A percentile compares a stretch with the other conserved stretches of the same genome.
Conservation (phyloP, 495 filamentous ascomycete genomes). For the Viridothelium virens region DNA sequence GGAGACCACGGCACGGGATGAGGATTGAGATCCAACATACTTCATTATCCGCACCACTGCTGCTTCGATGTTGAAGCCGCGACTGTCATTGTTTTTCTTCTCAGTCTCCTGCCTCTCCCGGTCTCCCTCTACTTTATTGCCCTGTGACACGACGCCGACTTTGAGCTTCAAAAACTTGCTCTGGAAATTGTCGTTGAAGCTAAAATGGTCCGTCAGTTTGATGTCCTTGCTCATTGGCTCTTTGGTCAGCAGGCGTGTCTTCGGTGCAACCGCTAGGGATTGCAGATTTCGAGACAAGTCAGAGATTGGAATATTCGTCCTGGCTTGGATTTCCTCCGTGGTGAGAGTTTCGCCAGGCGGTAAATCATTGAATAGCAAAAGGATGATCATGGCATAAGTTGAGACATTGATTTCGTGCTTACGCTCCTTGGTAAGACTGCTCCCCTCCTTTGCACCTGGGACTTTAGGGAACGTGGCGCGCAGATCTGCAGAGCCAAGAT, state of each 20-base stretch:
- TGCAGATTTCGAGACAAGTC: constrained; percentile 80
- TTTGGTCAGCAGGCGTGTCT: constrained; percentile 74
- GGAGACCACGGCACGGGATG: constrained; percentile 8
- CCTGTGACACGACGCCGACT: constrained; percentile 59
- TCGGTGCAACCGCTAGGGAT: constrained; percentile 76
- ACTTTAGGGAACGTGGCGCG: constrained; percentile 67
- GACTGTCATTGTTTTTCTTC: constrained; percentile 73
- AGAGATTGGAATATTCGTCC: constrained; percentile 68
- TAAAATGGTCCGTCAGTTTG: constrained; percentile 71
- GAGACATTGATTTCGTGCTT: constrained; percentile 86
- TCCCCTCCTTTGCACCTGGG: constrained; percentile 49
- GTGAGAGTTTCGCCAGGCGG: constrained; percentile 55
- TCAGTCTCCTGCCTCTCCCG: constrained; percentile 82
- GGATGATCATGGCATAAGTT: constrained; percentile 85
- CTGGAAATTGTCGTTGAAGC: constrained; percentile 74
- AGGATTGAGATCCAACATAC: constrained; percentile 46
- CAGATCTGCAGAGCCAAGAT: constrained; percentile 81
- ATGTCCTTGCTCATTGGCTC: constrained; percentile 76
- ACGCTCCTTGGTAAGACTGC: constrained; percentile 51
- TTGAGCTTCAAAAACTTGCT: constrained; percentile 82
- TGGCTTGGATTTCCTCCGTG: constrained; percentile 76
- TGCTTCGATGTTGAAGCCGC: constrained; percentile 73
- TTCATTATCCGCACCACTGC: constrained; percentile 95
- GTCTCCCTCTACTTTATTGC: constrained; percentile 76
- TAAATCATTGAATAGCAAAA: constrained; percentile 83